These are phyloP conservation scores for Phlegmacium glaucopus DNA, from an alignment of 768 basidiomycete species.

Conservation along the genomic window DNA sequence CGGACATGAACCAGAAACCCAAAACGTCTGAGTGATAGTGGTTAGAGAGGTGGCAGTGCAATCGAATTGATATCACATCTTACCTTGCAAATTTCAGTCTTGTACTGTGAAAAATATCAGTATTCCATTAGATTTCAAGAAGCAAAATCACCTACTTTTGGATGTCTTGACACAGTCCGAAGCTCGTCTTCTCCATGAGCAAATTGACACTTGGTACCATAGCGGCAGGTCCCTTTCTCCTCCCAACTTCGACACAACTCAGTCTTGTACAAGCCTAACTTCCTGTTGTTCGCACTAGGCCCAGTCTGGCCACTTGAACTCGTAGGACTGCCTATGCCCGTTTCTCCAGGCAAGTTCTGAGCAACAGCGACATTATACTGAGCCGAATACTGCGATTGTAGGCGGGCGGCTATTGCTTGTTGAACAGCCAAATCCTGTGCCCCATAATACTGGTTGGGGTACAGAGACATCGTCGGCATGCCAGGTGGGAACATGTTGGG, in stretches of 20 bases:
- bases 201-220: constrained; percentile 88
- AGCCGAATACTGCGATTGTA: constrained; percentile 63
- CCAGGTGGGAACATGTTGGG: constrained; percentile 56
- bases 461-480: constrained; percentile 57
- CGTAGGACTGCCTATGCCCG: constrained; percentile 40
- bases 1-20: constrained; percentile 90
- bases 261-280: constrained; percentile 88
- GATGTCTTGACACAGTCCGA: constrained; percentile 79
- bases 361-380: constrained; percentile 37
- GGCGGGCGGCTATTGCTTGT: constrained; percentile 55
- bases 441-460: constrained; percentile 68
- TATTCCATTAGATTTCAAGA: constrained; percentile 14
- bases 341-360: constrained; percentile 27
- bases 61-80: constrained; percentile 18
- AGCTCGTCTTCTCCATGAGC: constrained; percentile 91
- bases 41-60: constrained; percentile 5
- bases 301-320: constrained; percentile 50
- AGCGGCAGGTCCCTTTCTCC: constrained; percentile 84
- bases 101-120: constrained; percentile 55
- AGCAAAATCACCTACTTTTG: constrained; percentile 57
- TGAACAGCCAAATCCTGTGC: constrained; percentile 54
- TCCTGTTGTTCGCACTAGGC: constrained; percentile 89
- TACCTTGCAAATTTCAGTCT: constrained; percentile 92
- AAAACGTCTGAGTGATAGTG: constrained; percentile 65
- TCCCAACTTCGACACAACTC: constrained; percentile 91